Evolutionary conservation across 2,329 filamentous ascomycete genomes (phyloP).

Genomic region (Talaromyces funiculosus): DNA sequence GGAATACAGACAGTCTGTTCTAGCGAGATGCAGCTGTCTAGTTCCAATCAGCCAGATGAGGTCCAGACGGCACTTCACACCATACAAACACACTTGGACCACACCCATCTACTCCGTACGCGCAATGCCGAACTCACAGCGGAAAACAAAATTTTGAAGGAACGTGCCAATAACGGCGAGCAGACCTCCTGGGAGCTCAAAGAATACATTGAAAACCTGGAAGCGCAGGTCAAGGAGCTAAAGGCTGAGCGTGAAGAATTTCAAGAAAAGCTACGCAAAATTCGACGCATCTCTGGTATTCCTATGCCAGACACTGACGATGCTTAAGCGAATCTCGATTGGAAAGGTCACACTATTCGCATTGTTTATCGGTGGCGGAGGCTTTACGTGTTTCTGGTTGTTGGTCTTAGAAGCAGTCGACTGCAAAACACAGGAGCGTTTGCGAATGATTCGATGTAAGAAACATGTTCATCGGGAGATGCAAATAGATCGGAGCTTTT

Average conservation of each 20-base stretch:
- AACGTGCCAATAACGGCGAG: not conserved
- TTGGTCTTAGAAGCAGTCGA: not conserved
- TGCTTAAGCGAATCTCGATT: not conserved
- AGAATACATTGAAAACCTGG: conserved; percentile 8
- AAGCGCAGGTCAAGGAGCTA: not conserved
- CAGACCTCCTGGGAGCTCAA: not conserved
- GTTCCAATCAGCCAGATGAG: not conserved
- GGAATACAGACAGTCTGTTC: not conserved
- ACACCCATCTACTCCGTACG: not conserved
- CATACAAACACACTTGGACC: not conserved
- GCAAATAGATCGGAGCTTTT: not conserved
- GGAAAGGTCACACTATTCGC: not conserved
- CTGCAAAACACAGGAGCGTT: not conserved
- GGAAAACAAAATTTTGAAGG: not conserved
- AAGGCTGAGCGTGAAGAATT: not conserved
- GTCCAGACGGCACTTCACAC: not conserved
- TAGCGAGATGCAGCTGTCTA: not conserved
- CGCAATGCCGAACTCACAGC: not conserved
- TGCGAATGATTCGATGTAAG: too few species aligned
- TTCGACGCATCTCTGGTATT: not conserved
- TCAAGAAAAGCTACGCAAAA: not conserved
- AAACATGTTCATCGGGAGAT: not conserved
- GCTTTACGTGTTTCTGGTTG: not conserved
- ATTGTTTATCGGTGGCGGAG: not conserved
- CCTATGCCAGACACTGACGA: not conserved